Evolutionary conservation across 2,329 filamentous ascomycete species (phyloP).

Genomic region (Talaromyces sp.): DNA sequence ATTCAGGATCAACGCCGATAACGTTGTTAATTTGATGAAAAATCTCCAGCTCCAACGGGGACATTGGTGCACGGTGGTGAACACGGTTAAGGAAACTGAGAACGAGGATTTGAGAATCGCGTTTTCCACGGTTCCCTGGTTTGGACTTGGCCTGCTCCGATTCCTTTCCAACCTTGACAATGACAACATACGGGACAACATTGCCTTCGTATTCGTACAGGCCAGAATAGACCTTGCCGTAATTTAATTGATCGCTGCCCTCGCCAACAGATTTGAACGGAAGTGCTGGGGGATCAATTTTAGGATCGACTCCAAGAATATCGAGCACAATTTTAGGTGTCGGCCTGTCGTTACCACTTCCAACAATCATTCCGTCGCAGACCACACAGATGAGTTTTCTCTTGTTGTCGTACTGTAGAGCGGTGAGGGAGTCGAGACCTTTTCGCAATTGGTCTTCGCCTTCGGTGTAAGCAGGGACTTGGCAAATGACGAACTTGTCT

Average conservation of each 20-base stretch:
- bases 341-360: conserved; percentile 90
- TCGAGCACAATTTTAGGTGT: conserved; percentile 97
- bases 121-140: conserved; percentile 96
- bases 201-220: conserved; percentile 97
- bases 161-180: conserved; percentile 97
- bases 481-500: conserved; percentile 98
- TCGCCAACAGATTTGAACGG: conserved; percentile 90
- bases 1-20: conserved; percentile 92
- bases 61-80: conserved; percentile 91
- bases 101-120: conserved; percentile 91
- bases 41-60: conserved; percentile 91
- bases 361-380: conserved; percentile 95
- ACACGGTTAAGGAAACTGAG: conserved; percentile 99
- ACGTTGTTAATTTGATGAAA: conserved; percentile 99
- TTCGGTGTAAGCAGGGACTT: conserved; percentile 96
- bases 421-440: conserved; percentile 88
- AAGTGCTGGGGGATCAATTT: conserved; percentile 88
- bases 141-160: conserved; percentile 87
- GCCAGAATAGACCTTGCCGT: conserved; percentile 96
- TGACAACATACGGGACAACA: conserved; percentile 90
- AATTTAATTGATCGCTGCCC: conserved; percentile 90
- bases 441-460: conserved; percentile 92
- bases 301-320: conserved; percentile 93
- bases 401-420: conserved; percentile 96
- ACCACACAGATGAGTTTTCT: conserved; percentile 94